These are phyloP conservation scores for Daldinia sp. DNA, from an alignment of 2,329 filamentous ascomycete genomes.

Conservation along the genomic window DNA sequence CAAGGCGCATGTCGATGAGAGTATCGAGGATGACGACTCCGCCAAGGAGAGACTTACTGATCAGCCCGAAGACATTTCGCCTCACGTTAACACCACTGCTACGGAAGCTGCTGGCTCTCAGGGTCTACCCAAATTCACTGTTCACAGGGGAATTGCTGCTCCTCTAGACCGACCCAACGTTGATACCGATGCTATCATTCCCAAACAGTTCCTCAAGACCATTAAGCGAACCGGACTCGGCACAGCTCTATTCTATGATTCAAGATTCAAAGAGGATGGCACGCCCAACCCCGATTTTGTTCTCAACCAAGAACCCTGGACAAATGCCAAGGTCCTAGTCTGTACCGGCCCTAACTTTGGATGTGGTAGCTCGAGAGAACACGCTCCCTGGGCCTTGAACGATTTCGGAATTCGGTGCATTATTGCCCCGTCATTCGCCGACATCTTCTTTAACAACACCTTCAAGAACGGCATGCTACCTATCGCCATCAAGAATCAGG, in stretches of 20 bases:
- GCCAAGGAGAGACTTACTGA: conserved; percentile 67
- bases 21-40: conserved; percentile 62
- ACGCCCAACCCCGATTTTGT: conserved; percentile 84
- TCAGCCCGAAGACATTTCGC: conserved; percentile 72
- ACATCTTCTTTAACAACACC: conserved; percentile 99
- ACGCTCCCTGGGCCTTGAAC: conserved; percentile 95
- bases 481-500: conserved; percentile 77
- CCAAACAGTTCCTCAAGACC: conserved; percentile 99
- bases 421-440: conserved; percentile 83
- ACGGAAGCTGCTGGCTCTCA: conserved; percentile 61
- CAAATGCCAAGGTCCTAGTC: conserved; percentile 86
- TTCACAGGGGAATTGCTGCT: conserved; percentile 87
- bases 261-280: conserved; percentile 81
- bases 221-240: conserved; percentile 98
- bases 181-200: conserved; percentile 99
- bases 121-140: conserved; percentile 86
- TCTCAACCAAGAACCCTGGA: conserved; percentile 90
- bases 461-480: conserved; percentile 99
- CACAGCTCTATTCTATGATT: conserved; percentile 84
- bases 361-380: conserved; percentile 91
- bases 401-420: conserved; percentile 97
- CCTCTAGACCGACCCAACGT: conserved; percentile 90
- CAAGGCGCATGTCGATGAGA: conserved; percentile 66
- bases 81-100: conserved; percentile 72
- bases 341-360: conserved; percentile 95